Percentiles rank a stretch among this genome's conserved stretches.
These are phyloP conservation scores for Rhizoctonia solani DNA, from an alignment of 1,284 basidiomycete genomes.

Conservation along the genomic window DNA sequence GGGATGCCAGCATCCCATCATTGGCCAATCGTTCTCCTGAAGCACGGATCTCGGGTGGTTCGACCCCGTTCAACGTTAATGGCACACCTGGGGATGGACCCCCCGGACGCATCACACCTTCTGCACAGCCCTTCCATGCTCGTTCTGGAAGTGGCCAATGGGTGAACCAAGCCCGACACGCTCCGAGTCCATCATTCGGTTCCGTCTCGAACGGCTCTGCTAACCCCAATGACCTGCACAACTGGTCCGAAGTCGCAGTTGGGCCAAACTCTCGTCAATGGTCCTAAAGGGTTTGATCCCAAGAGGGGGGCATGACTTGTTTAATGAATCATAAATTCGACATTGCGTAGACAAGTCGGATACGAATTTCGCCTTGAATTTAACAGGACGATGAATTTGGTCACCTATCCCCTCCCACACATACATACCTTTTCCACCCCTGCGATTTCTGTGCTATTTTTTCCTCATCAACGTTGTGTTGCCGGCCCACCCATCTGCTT, in stretches of 20 bases:
- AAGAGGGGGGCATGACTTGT: neutral
- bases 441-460: neutral
- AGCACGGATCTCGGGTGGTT: constrained; percentile 30
- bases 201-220: constrained; percentile 16
- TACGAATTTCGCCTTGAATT: no score
- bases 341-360: neutral
- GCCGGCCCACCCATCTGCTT: constrained; percentile 20
- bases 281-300: neutral
- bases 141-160: constrained; percentile 34
- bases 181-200: constrained; percentile 26
- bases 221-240: constrained; percentile 18
- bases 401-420: neutral
- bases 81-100: constrained; percentile 8
- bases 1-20: constrained; percentile 31
- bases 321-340: constrained; percentile 11
- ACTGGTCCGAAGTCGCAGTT: constrained; percentile 31
- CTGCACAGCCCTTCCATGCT: constrained; percentile 23
- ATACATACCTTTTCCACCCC: neutral
- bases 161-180: constrained; percentile 31
- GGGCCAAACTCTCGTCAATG: constrained; percentile 29
- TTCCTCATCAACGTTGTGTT: constrained; percentile 25
- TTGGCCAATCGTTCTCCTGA: constrained; percentile 26
- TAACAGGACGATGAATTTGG: constrained; percentile 35
- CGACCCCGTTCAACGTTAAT: constrained; percentile 27
- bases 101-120: constrained; percentile 25